Percentiles rank a stretch among this genome's conserved stretches.
Conservation (phyloP, 2,329 filamentous ascomycete species). For the Ophiostoma tasmaniense region DNA sequence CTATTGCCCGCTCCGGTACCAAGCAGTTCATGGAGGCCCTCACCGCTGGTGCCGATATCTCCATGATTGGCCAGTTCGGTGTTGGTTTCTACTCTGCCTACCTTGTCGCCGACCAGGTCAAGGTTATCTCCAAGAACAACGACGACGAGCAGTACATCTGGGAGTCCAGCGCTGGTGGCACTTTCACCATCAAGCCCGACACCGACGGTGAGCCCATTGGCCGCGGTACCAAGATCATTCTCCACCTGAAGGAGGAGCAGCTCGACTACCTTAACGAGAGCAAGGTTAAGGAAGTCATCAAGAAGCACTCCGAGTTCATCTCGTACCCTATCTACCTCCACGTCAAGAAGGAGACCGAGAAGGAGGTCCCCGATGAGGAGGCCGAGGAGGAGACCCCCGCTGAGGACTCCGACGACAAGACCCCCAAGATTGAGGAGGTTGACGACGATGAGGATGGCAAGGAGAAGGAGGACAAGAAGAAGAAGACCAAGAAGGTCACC, state of each 20-base stretch:
- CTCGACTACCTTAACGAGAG: slow-evolving; percentile 95
- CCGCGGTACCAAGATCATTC: slow-evolving; percentile 95
- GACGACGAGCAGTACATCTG: slow-evolving; percentile 99
- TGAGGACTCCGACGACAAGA: slow-evolving; percentile 80
- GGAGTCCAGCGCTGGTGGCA: slow-evolving; percentile 95
- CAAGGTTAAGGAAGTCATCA: slow-evolving; percentile 99
- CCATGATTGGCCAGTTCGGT: slow-evolving; percentile 99
- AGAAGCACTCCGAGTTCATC: slow-evolving; percentile 99
- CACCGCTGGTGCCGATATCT: slow-evolving; percentile 95
- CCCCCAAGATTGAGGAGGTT: slow-evolving; percentile 90
- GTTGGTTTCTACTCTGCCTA: slow-evolving; percentile 99
- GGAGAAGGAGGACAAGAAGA: slow-evolving; percentile 71
- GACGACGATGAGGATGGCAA: slow-evolving; percentile 76
- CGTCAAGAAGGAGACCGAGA: slow-evolving; percentile 98
- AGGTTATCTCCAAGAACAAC: slow-evolving; percentile 96
- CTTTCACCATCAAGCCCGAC: slow-evolving; percentile 87
- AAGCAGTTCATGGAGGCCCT: slow-evolving; percentile 99
- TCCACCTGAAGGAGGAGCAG: slow-evolving; percentile 99
- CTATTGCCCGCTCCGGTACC: slow-evolving; percentile 96
- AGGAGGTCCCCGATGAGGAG: slow-evolving; percentile 94
- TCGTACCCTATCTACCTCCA: slow-evolving; percentile 99
- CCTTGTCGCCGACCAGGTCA: slow-evolving; percentile 94
- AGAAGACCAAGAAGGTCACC: slow-evolving; percentile 99
- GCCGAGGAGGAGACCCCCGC: slow-evolving; percentile 44
- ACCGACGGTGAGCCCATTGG: slow-evolving; percentile 85